These are phyloP conservation scores for Lathyrus oleraceus DNA, from an alignment of 306 rosid species.

Conservation along the genomic window DNA sequence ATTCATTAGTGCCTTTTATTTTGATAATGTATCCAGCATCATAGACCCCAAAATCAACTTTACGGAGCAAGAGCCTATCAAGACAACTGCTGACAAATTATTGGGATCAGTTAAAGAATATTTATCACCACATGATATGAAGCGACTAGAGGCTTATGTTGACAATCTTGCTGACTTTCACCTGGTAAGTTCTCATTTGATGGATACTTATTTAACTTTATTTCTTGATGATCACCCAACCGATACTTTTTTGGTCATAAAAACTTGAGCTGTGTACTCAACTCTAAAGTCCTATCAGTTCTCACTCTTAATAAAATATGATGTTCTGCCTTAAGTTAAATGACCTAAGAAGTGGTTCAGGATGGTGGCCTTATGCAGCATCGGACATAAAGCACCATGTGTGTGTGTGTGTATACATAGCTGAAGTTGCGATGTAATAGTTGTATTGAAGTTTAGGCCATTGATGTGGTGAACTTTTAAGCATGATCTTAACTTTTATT, in stretches of 20 bases:
- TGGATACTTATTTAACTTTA: not conserved
- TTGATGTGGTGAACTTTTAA: slow-evolving; percentile 8
- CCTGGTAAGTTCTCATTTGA: slow-evolving; percentile 61
- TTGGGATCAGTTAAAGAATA: slow-evolving; percentile 58
- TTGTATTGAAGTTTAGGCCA: slow-evolving; percentile 5
- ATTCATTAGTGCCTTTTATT: slow-evolving; percentile 31
- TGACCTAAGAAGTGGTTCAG: slow-evolving; percentile 2
- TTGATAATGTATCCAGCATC: slow-evolving; percentile 57
- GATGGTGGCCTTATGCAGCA: slow-evolving; percentile 7
- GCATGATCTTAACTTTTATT: slow-evolving; percentile 21
- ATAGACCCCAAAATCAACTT: slow-evolving; percentile 88
- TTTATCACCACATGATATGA: slow-evolving; percentile 82
- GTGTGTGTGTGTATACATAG: not conserved
- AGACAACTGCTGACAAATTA: slow-evolving; percentile 40
- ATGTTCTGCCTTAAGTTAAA: too few species aligned
- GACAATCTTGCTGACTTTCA: slow-evolving; percentile 77
- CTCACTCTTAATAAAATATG: slow-evolving; percentile 3
- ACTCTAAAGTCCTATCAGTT: not conserved
- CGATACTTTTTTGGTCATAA: slow-evolving; percentile 11
- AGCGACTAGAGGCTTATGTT: slow-evolving; percentile 88
- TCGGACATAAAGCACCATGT: slow-evolving; percentile 3
- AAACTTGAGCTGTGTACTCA: slow-evolving; percentile 16
- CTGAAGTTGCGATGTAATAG: slow-evolving; percentile 3
- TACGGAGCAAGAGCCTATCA: slow-evolving; percentile 47
- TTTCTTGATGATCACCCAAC: slow-evolving; percentile 13